Conservation (phyloP, 202 grass and related monocot genomes). For the Setaria italica region DNA sequence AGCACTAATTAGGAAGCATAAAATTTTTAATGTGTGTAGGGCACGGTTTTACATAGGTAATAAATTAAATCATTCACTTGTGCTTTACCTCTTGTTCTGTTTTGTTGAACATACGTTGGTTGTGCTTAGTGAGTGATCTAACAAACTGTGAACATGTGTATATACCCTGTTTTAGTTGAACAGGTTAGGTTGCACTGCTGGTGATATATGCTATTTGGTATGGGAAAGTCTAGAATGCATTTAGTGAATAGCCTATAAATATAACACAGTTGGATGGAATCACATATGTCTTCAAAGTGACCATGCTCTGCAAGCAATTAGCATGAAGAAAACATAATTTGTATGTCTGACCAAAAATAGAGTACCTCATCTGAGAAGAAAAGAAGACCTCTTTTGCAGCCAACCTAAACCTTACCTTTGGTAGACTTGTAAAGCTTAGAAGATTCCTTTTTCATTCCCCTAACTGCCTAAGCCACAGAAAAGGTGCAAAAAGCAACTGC, state of each 20-base stretch:
- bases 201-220: neutral
- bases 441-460: neutral
- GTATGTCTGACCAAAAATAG: neutral
- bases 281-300: neutral
- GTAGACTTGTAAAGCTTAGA: neutral
- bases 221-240: neutral
- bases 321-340: neutral
- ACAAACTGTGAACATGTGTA: neutral
- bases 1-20: neutral
- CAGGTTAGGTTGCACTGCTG: neutral
- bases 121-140: neutral
- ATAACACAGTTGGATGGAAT: neutral
- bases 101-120: neutral
- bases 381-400: neutral
- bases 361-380: neutral
- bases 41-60: neutral
- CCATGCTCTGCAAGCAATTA: neutral
- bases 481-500: neutral
- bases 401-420: conserved; percentile 19
- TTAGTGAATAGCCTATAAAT: conserved; percentile 1
- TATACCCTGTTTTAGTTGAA: neutral
- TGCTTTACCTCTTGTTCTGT: neutral
- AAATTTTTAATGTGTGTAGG: neutral
- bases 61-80: conserved; percentile 19
- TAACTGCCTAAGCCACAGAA: neutral